A percentile compares a stretch with the other conserved stretches of the same genome.
Evolutionary conservation across 768 basidiomycete genomes (phyloP).

Genomic region (Astraeus odoratus): DNA sequence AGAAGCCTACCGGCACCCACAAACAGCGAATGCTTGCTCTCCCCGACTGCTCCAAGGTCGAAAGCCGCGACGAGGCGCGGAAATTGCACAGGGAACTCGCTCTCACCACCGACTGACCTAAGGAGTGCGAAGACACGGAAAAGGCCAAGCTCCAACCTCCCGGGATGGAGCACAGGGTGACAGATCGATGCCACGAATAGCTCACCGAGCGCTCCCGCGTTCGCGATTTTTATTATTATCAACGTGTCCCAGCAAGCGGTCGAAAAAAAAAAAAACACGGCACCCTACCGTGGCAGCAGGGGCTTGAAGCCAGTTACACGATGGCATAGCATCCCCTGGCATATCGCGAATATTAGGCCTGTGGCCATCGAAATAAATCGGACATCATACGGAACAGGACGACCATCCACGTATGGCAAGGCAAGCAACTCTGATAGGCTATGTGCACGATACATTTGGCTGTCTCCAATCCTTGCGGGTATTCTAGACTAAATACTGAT

Average conservation of each 20-base stretch:
- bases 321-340: too few relatives aligned
- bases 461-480: too few relatives aligned
- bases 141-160: neutral
- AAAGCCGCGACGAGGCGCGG: neutral
- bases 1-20: conserved; percentile 15
- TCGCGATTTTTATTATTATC: conserved; percentile 11
- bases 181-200: conserved; percentile 8
- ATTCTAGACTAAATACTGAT: too few relatives aligned
- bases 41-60: neutral
- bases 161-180: conserved; percentile 4
- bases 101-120: neutral
- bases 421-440: too few relatives aligned
- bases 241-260: conserved; percentile 13
- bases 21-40: conserved; percentile 21
- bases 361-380: too few relatives aligned
- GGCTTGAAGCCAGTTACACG: neutral
- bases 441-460: too few relatives aligned
- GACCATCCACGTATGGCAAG: too few relatives aligned
- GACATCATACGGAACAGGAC: too few relatives aligned
- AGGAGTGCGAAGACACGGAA: conserved; percentile 1
- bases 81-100: neutral
- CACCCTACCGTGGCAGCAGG: neutral
- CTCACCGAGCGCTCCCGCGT: neutral
- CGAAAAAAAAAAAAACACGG: neutral
- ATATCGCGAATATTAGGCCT: too few relatives aligned